phyloP scores from a whole-genome alignment of 2,329 filamentous ascomycete genomes.

The Esteya vermicola region DNA sequence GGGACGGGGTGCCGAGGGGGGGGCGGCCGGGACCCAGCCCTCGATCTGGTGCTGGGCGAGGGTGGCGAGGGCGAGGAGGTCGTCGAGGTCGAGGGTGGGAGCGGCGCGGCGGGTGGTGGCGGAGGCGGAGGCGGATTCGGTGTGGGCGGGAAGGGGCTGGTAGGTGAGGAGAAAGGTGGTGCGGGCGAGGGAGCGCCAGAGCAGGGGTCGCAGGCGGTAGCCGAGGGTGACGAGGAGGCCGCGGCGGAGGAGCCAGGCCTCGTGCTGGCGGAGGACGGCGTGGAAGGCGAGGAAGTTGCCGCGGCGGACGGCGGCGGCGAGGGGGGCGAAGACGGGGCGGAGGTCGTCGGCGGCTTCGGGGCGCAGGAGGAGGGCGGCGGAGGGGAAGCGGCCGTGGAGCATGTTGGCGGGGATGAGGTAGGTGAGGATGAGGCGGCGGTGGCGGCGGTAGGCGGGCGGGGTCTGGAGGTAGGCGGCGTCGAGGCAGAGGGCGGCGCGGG shows the following conservation, averaged over 20 bases:
- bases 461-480: slow-evolving; percentile 68
- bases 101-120: slow-evolving; percentile 41
- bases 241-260: slow-evolving; percentile 61
- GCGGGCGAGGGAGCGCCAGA: slow-evolving; percentile 72
- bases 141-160: slow-evolving; percentile 36
- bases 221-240: slow-evolving; percentile 63
- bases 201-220: slow-evolving; percentile 63
- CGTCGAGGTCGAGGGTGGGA: slow-evolving; percentile 58
- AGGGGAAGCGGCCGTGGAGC: slow-evolving; percentile 72
- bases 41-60: slow-evolving; percentile 52
- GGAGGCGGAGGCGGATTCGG: slow-evolving; percentile 4
- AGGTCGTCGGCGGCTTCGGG: slow-evolving; percentile 55
- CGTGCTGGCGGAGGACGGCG: slow-evolving; percentile 46
- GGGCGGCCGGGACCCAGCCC: slow-evolving; percentile 33
- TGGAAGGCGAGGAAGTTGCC: slow-evolving; percentile 63
- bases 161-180: slow-evolving; percentile 69
- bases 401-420: slow-evolving; percentile 76
- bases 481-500: slow-evolving; percentile 59
- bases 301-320: slow-evolving; percentile 56
- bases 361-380: slow-evolving; percentile 46
- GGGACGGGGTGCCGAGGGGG: slow-evolving; percentile 16
- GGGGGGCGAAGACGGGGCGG: slow-evolving; percentile 51
- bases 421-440: slow-evolving; percentile 67
- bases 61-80: slow-evolving; percentile 49
- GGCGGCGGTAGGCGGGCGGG: slow-evolving; percentile 45